A percentile compares a stretch with the other conserved stretches of the same genome.
Evolutionary conservation across 345 rosid genomes (phyloP).

Genomic region (Acer saccharum): DNA sequence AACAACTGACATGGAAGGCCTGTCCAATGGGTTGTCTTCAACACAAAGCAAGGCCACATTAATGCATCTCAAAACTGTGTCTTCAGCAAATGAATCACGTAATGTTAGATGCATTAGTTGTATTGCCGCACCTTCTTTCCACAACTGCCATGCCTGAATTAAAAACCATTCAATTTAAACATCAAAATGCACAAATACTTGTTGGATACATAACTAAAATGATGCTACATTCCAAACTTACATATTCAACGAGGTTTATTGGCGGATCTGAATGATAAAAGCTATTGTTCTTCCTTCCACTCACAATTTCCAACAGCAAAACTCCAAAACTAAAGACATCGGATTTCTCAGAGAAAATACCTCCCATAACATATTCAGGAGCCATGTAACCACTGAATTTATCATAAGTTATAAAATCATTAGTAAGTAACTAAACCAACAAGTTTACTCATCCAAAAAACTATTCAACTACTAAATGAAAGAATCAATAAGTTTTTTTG

Average conservation of each 20-base stretch:
- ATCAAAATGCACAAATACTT: not conserved
- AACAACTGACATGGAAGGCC: not conserved
- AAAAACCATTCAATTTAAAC: not conserved
- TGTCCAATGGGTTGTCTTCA: not conserved
- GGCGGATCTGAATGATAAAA: not conserved
- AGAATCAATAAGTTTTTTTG: not conserved
- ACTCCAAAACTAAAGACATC: slow-evolving; percentile 33
- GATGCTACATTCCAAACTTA: not conserved
- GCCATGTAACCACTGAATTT: slow-evolving; percentile 24
- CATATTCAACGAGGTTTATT: slow-evolving; percentile 19
- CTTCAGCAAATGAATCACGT: not conserved
- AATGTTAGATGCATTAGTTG: slow-evolving; percentile 14
- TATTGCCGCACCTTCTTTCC: slow-evolving; percentile 11
- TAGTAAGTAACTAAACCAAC: not conserved
- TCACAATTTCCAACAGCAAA: slow-evolving; percentile 13
- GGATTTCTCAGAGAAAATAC: slow-evolving; percentile 30
- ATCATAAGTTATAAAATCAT: not conserved
- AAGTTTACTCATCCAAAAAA: too few relatives aligned
- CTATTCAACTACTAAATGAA: not conserved
- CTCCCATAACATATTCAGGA: slow-evolving; percentile 24
- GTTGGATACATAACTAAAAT: not conserved
- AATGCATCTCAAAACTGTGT: slow-evolving; percentile 3
- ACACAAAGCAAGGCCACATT: slow-evolving; percentile 8
- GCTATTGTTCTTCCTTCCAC: slow-evolving; percentile 19
- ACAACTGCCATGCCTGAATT: slow-evolving; percentile 25